phyloP scores from a whole-genome alignment of 2,329 filamentous ascomycete genomes.

The Trichothecium roseum region DNA sequence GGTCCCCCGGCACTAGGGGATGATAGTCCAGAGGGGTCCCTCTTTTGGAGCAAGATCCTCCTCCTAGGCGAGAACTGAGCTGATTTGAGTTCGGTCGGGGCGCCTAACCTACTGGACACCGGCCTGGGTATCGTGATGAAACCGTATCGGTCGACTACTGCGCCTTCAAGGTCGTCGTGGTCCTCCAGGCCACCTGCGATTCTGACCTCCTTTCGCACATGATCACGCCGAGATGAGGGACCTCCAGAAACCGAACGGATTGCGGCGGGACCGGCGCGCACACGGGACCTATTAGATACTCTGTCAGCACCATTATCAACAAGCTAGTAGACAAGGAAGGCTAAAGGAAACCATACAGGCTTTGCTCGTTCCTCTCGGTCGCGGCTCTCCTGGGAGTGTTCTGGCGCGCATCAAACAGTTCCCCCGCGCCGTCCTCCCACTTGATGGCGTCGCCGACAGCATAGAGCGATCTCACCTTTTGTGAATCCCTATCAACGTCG shows the following conservation, averaged over 20 bases:
- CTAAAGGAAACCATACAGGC: conserved; percentile 48
- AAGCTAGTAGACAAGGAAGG: conserved; percentile 13
- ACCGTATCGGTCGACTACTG: conserved; percentile 56
- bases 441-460: conserved; percentile 41
- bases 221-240: conserved; percentile 31
- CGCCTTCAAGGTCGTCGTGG: conserved; percentile 53
- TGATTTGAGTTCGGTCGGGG: conserved; percentile 29
- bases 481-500: conserved; percentile 51
- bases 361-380: conserved; percentile 41
- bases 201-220: conserved; percentile 29
- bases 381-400: conserved; percentile 35
- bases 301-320: conserved; percentile 13
- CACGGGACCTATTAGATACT: conserved; percentile 12
- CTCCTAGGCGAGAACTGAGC: conserved; percentile 33
- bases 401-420: conserved; percentile 16
- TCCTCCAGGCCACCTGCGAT: conserved; percentile 53
- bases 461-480: conserved; percentile 59
- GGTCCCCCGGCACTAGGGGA: conserved; percentile 28
- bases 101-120: conserved; percentile 26
- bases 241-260: conserved; percentile 30
- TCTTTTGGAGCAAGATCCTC: conserved; percentile 32
- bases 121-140: conserved; percentile 46
- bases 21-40: conserved; percentile 24
- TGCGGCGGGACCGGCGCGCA: conserved; percentile 20
- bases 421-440: conserved; percentile 39